A percentile compares a stretch with the other conserved stretches of the same genome.
Evolutionary conservation across 495 filamentous ascomycete species (phyloP).

Genomic region (Umbilicaria muhlenbergii): DNA sequence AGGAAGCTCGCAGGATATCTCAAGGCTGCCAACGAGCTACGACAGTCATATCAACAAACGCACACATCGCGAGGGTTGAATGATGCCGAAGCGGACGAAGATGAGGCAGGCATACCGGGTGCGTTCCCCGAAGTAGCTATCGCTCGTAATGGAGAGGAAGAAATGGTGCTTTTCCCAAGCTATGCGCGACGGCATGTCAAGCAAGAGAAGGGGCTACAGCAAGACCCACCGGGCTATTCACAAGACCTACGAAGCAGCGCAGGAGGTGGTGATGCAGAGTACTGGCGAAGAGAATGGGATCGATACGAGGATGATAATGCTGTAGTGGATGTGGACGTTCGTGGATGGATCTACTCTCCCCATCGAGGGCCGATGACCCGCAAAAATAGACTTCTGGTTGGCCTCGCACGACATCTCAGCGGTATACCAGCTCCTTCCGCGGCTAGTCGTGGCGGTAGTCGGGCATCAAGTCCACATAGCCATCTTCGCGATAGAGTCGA

Average conservation of each 20-base stretch:
- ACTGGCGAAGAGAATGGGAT: slow-evolving; percentile 54
- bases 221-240: slow-evolving; percentile 18
- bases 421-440: slow-evolving; percentile 55
- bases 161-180: slow-evolving; percentile 88
- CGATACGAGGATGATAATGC: slow-evolving; percentile 59
- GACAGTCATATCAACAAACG: slow-evolving; percentile 61
- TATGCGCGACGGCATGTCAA: slow-evolving; percentile 55
- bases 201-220: slow-evolving; percentile 20
- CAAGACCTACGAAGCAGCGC: slow-evolving; percentile 16
- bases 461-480: slow-evolving; percentile 21
- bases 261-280: slow-evolving; percentile 39
- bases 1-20: slow-evolving; percentile 73
- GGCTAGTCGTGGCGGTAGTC: slow-evolving; percentile 19
- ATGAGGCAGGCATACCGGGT: slow-evolving; percentile 47
- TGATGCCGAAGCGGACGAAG: slow-evolving; percentile 33
- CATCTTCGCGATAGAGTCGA: slow-evolving; percentile 16
- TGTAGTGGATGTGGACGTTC: slow-evolving; percentile 81
- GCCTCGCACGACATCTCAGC: slow-evolving; percentile 66
- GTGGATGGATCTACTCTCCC: slow-evolving; percentile 86
- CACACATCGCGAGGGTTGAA: slow-evolving; percentile 31
- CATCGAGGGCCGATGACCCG: slow-evolving; percentile 73
- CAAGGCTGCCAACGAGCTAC: slow-evolving; percentile 78
- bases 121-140: slow-evolving; percentile 72
- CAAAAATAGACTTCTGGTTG: slow-evolving; percentile 72
- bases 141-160: slow-evolving; percentile 62